Evolutionary conservation across 2,329 filamentous ascomycete species (phyloP).

Genomic region (Septoria petroselini): DNA sequence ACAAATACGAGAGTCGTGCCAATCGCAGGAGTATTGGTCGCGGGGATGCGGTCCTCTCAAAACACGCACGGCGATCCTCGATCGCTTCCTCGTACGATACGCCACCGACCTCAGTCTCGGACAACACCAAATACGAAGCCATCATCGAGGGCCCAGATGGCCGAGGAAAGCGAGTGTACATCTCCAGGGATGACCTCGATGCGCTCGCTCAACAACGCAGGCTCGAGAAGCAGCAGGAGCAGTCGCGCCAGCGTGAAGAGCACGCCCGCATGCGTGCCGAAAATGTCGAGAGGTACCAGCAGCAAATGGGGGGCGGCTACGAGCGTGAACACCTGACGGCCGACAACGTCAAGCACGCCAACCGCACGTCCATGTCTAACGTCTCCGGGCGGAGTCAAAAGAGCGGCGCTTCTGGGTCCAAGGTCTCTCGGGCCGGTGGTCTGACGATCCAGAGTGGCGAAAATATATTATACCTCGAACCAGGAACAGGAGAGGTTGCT

Average conservation of each 20-base stretch:
- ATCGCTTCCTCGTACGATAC: conserved; percentile 33
- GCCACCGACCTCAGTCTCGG: conserved; percentile 32
- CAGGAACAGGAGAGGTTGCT: conserved; percentile 22
- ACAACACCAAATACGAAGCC: conserved; percentile 26
- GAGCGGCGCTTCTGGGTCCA: conserved; percentile 27
- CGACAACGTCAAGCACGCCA: conserved; percentile 30
- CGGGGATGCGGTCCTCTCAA: conserved; percentile 17
- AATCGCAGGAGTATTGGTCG: conserved; percentile 23
- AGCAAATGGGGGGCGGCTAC: conserved; percentile 23
- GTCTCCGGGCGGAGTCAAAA: conserved; percentile 32
- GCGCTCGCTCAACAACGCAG: conserved; percentile 23
- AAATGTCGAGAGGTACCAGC: conserved; percentile 31
- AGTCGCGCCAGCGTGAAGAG: conserved; percentile 10
- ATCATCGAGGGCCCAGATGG: conserved; percentile 32
- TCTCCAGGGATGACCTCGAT: conserved; percentile 28
- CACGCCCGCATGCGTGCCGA: conserved; percentile 15
- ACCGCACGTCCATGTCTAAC: conserved; percentile 22
- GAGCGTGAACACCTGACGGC: conserved; percentile 30
- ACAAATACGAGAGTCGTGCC: conserved; percentile 29
- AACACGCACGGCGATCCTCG: conserved; percentile 35
- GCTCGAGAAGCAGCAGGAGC: conserved; percentile 17
- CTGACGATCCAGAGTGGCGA: conserved; percentile 31
- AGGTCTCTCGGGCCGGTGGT: conserved; percentile 23
- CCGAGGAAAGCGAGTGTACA: conserved; percentile 28
- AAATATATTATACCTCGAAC: conserved; percentile 31